Evolutionary conservation across 75 land plant genomes (phyloP), one percentile per base, ranked within the genome.

Genomic region (Sequoia sempervirens): DNA sequence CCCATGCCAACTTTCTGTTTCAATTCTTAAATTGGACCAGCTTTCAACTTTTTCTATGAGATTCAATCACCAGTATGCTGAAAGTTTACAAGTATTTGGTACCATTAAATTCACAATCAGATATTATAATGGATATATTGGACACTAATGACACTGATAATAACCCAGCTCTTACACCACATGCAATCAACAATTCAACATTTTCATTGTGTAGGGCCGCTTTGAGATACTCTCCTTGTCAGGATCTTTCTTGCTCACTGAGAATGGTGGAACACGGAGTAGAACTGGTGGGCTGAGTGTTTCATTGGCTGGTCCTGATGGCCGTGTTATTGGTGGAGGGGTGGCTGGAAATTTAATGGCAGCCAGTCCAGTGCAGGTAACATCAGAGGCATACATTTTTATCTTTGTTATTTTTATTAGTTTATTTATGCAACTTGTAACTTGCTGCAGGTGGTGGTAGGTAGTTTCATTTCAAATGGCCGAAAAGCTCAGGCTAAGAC

Each of bases 251-350:
- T 91, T 94, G 85, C 95, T 88, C 4, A 89, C 88, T 32, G 95
- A 94, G 37, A 85, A 83, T 85, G 91, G 90, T n/a, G 92, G 91
- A 76, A 85, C 88, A 84, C 91, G 91, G 47, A 93, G 93, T 84
- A 85, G 96, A 88, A 93, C 93, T 58, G 96, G 96, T 75, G 96
- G 96, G 14, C 87, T 94, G 85, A 94, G 96, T 70, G 95, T 94
- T 46, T 91, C 93, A 79, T 85, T 93, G 85, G 94, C 95, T 32
- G 91, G 95, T 11, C 91, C 92, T 13, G 96, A 94, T 88, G 96
- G 96, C 41, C 90, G 95, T 74, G 96, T 94, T 78, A 81, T 94
- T 20, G 96, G 96, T 18, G 96, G 96, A 45, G 92, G 96, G 75
- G 93, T 94, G 75, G 94, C 95, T 82, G 96, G 96, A 38, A 69